phyloP scores from a whole-genome alignment of 2,329 filamentous ascomycete species.

The Salinomyces thailandicus region DNA sequence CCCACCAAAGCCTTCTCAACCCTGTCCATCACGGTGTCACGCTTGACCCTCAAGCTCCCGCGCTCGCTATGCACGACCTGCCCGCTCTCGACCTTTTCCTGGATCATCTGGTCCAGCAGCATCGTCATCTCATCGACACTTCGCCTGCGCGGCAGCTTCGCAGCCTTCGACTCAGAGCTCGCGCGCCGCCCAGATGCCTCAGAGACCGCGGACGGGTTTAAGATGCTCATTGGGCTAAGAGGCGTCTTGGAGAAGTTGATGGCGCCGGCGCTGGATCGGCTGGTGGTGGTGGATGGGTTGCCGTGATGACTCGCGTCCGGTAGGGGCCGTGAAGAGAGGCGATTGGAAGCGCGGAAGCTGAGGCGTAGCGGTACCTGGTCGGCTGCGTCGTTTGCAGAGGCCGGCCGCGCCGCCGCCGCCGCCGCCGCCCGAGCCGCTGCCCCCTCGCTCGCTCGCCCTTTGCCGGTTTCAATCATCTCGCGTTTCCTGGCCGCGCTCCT shows the following conservation, averaged over 20 bases:
- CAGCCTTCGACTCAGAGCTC: neutral
- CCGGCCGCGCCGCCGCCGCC: constrained; percentile 8
- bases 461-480: constrained; percentile 44
- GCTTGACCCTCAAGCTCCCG: constrained; percentile 50
- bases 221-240: constrained; percentile 22
- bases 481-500: constrained; percentile 76
- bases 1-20: neutral
- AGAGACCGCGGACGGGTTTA: constrained; percentile 8
- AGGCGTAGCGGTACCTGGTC: neutral
- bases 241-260: constrained; percentile 21
- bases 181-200: neutral
- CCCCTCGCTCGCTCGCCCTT: constrained; percentile 6
- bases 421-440: no score
- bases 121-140: constrained; percentile 87
- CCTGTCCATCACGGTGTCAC: constrained; percentile 20
- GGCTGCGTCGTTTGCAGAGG: constrained; percentile 12
- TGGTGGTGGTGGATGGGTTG: constrained; percentile 15
- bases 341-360: constrained; percentile 15
- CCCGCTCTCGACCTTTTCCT: constrained; percentile 70
- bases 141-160: constrained; percentile 29
- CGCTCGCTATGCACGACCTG: constrained; percentile 56
- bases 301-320: constrained; percentile 14
- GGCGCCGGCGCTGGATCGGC: constrained; percentile 15
- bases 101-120: constrained; percentile 94
- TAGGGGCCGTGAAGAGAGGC: constrained; percentile 3